Evolutionary conservation across 2,329 filamentous ascomycete genomes (phyloP).

Genomic region (Colletotrichum incanum): DNA sequence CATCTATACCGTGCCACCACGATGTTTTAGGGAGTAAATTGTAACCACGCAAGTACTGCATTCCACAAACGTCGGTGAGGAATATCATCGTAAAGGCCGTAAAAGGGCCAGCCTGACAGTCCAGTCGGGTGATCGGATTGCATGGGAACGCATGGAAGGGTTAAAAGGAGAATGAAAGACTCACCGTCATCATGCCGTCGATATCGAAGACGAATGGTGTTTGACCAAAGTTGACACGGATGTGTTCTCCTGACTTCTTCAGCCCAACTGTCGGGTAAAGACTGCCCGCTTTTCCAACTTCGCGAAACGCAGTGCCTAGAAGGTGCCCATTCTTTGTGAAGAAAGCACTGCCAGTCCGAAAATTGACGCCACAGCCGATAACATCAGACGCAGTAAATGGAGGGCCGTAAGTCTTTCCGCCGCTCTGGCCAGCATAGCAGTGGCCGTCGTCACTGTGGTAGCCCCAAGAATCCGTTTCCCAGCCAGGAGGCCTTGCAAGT

Average conservation of each 20-base stretch:
- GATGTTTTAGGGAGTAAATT: background rate
- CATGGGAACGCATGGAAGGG: background rate
- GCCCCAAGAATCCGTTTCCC: slow-evolving; percentile 79
- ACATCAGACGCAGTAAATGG: slow-evolving; percentile 70
- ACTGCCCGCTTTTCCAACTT: slow-evolving; percentile 66
- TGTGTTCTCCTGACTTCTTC: slow-evolving; percentile 74
- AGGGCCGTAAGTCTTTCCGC: slow-evolving; percentile 71
- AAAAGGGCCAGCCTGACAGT: background rate
- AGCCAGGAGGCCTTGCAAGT: slow-evolving; percentile 73
- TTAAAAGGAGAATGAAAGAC: slow-evolving; percentile 45
- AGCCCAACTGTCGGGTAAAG: slow-evolving; percentile 79
- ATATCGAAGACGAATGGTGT: slow-evolving; percentile 92
- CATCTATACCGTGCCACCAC: background rate
- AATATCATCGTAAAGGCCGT: background rate
- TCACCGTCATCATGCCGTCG: slow-evolving; percentile 84
- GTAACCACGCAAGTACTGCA: background rate
- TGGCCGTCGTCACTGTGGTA: slow-evolving; percentile 80
- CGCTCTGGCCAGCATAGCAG: slow-evolving; percentile 70
- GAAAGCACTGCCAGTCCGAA: slow-evolving; percentile 75
- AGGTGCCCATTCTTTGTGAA: slow-evolving; percentile 77
- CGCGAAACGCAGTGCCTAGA: slow-evolving; percentile 80
- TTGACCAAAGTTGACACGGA: slow-evolving; percentile 78
- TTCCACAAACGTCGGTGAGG: background rate
- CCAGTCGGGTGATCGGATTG: background rate
- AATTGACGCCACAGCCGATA: slow-evolving; percentile 78